These are phyloP conservation scores for Hamamelis virginiana DNA, from an alignment of 164 flowering plant genomes.

Conservation along the genomic window DNA sequence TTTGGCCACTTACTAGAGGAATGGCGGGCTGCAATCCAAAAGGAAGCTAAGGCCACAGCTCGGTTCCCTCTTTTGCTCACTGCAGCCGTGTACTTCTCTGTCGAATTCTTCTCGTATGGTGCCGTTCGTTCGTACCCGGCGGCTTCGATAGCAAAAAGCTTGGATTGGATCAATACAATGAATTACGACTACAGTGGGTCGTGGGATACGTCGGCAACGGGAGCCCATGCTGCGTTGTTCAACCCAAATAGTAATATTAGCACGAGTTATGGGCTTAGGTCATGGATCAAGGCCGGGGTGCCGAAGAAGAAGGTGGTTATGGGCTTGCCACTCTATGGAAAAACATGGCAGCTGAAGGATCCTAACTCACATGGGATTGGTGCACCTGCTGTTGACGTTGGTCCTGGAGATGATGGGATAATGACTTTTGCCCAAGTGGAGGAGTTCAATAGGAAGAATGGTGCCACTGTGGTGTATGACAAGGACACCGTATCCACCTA, in stretches of 20 bases:
- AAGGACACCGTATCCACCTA: slow-evolving; percentile 34
- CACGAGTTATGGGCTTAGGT: slow-evolving; percentile 39
- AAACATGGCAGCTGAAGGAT: slow-evolving; percentile 44
- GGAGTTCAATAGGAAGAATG: slow-evolving; percentile 18
- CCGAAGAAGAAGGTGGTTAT: slow-evolving; percentile 33
- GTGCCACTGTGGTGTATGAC: slow-evolving; percentile 41
- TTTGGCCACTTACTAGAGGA: slow-evolving; percentile 26
- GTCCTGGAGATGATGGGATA: slow-evolving; percentile 37
- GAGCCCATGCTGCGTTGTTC: slow-evolving; percentile 50
- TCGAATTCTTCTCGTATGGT: slow-evolving; percentile 11
- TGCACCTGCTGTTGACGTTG: slow-evolving; percentile 38
- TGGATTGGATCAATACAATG: slow-evolving; percentile 52
- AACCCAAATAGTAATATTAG: slow-evolving; percentile 35
- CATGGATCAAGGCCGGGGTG: slow-evolving; percentile 45
- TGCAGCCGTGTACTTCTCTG: slow-evolving; percentile 51
- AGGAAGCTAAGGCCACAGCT: slow-evolving; percentile 28
- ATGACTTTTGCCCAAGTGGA: slow-evolving; percentile 29
- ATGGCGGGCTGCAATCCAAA: slow-evolving; percentile 40
- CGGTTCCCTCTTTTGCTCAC: slow-evolving; percentile 39
- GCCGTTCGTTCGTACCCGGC: slow-evolving; percentile 26
- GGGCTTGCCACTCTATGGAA: slow-evolving; percentile 55
- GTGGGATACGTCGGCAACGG: slow-evolving; percentile 41
- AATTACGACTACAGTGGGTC: slow-evolving; percentile 46
- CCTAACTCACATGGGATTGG: slow-evolving; percentile 29
- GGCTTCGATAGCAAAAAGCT: slow-evolving; percentile 22